Percentiles rank a stretch among this genome's conserved stretches.
Evolutionary conservation across 169 alveolate genomes (phyloP).

Genomic region (Perkinsus olseni): DNA sequence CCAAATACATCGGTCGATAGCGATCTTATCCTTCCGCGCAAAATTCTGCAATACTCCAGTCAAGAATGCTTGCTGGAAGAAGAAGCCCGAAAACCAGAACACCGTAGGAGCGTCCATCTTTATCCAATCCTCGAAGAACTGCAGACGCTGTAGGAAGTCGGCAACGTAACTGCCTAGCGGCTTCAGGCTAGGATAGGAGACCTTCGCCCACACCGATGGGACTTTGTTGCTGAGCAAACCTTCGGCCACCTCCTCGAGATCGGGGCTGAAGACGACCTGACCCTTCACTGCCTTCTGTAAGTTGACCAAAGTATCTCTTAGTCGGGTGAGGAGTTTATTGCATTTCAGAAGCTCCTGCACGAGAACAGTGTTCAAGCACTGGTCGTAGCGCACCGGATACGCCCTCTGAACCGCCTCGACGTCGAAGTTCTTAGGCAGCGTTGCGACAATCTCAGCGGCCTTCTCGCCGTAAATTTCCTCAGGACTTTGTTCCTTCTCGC

Average conservation of each 20-base stretch:
- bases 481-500: constrained; percentile 31
- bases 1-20: constrained; percentile 74
- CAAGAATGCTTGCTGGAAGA: constrained; percentile 75
- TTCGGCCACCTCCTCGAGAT: constrained; percentile 62
- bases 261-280: constrained; percentile 61
- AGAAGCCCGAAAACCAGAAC: constrained; percentile 79
- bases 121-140: constrained; percentile 76
- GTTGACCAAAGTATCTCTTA: constrained; percentile 44
- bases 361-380: constrained; percentile 77
- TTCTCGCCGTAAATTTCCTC: constrained; percentile 42
- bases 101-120: constrained; percentile 71
- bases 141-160: constrained; percentile 64
- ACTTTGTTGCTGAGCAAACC: constrained; percentile 62
- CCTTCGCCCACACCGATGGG: constrained; percentile 68
- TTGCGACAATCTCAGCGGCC: constrained; percentile 54
- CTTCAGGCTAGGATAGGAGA: constrained; percentile 75
- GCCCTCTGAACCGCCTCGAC: constrained; percentile 58
- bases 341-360: constrained; percentile 75
- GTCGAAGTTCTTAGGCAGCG: constrained; percentile 62
- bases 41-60: constrained; percentile 76
- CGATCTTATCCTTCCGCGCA: constrained; percentile 72
- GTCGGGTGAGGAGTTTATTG: constrained; percentile 59
- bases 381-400: constrained; percentile 73
- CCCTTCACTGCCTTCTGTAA: constrained; percentile 75
- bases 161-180: constrained; percentile 69